Percentiles rank a stretch among this genome's conserved stretches.
These are phyloP conservation scores for Pseudonitzschia delicatissima DNA, from an alignment of 108 stramenopile species.

Conservation along the genomic window DNA sequence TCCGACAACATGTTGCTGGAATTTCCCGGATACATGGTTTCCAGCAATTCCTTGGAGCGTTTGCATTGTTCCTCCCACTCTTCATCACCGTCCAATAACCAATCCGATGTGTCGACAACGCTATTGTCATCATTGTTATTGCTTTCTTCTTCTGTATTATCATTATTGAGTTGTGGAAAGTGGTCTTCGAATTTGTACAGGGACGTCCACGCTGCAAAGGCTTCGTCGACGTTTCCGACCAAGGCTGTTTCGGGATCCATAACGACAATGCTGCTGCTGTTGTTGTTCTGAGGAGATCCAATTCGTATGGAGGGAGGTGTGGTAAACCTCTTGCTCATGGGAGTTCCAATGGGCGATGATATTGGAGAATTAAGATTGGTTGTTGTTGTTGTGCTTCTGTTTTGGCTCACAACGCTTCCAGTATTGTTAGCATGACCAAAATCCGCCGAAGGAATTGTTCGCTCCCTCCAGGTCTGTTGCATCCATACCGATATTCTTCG, in stretches of 20 bases:
- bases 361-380: background rate
- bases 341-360: background rate
- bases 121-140: background rate
- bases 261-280: background rate
- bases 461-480: constrained; percentile 1
- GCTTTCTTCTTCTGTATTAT: background rate
- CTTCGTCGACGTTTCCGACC: background rate
- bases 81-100: constrained; percentile 20
- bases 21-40: background rate
- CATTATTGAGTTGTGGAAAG: background rate
- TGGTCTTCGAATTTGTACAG: background rate
- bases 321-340: background rate
- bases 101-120: background rate
- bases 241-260: background rate
- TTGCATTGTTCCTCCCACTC: constrained; percentile 12
- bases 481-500: constrained; percentile 4
- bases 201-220: background rate
- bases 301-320: background rate
- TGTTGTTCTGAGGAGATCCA: background rate
- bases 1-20: background rate
- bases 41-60: constrained; percentile 1
- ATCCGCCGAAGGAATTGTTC: background rate
- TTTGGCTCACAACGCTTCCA: background rate
- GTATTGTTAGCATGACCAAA: background rate
- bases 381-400: background rate